Percentiles rank a stretch among this genome's conserved stretches.
Evolutionary conservation across 2,329 filamentous ascomycete species (phyloP).

Genomic region (Cladophialophora bantiana): DNA sequence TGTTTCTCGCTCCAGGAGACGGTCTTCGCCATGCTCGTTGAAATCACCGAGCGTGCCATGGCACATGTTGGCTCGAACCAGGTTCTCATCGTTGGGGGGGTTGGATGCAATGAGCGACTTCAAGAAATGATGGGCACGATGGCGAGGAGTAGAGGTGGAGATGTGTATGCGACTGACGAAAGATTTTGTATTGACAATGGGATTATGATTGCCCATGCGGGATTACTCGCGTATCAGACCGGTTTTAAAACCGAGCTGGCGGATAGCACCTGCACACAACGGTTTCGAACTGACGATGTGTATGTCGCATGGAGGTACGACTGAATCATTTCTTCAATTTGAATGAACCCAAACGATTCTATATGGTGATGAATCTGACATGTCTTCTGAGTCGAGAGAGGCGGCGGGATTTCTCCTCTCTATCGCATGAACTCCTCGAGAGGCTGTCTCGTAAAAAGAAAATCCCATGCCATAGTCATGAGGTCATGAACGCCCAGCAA

Average conservation of each 20-base stretch:
- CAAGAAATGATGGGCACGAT: constrained; percentile 99
- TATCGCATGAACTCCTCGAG: not conserved
- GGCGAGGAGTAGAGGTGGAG: constrained; percentile 86
- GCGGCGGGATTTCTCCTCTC: not conserved
- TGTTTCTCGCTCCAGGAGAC: constrained; percentile 97
- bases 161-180: constrained; percentile 94
- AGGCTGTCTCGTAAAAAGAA: not conserved
- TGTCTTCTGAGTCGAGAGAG: constrained; percentile 1
- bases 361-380: constrained; percentile 4
- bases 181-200: constrained; percentile 98
- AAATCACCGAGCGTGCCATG: constrained; percentile 98
- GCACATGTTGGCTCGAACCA: constrained; percentile 91
- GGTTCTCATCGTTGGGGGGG: constrained; percentile 93
- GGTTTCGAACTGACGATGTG: constrained; percentile 83
- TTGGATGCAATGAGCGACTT: constrained; percentile 91
- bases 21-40: constrained; percentile 94
- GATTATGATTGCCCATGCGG: constrained; percentile 99
- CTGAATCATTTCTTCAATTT: constrained; percentile 41
- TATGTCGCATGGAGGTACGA: constrained; percentile 77
- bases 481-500: not conserved
- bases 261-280: constrained; percentile 84
- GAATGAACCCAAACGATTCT: constrained; percentile 2
- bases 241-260: constrained; percentile 71
- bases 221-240: constrained; percentile 80
- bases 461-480: not conserved